Conservation (phyloP, 768 basidiomycete species). For the Amanita exitialis region DNA sequence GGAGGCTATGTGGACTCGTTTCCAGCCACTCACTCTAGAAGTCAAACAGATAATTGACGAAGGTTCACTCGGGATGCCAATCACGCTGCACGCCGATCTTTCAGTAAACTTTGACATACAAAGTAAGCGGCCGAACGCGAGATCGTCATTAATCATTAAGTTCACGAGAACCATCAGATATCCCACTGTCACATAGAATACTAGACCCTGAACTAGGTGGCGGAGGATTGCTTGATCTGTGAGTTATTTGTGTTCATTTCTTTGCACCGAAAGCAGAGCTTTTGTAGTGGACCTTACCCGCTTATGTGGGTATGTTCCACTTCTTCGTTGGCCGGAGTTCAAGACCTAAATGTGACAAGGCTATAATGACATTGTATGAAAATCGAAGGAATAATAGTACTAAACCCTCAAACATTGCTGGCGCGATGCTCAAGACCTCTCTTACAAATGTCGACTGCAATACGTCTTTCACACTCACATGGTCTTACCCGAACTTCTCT, state of each 20-base stretch:
- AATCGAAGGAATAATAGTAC: constrained; percentile 59
- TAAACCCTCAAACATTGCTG: constrained; percentile 47
- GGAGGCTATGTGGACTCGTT: constrained; percentile 88
- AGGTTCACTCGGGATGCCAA: constrained; percentile 55
- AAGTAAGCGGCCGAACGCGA: constrained; percentile 30
- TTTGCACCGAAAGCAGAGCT: not conserved
- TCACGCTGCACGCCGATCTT: constrained; percentile 66
- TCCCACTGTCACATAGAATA: constrained; percentile 64
- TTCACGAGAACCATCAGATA: constrained; percentile 27
- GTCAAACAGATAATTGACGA: constrained; percentile 54
- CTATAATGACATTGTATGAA: constrained; percentile 72
- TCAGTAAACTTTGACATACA: constrained; percentile 60
- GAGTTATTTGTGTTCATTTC: constrained; percentile 16
- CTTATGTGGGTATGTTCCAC: constrained; percentile 53
- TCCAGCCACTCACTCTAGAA: constrained; percentile 59
- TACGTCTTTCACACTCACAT: constrained; percentile 68
- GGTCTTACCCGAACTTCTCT: constrained; percentile 43
- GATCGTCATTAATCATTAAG: not conserved
- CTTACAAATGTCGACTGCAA: constrained; percentile 71
- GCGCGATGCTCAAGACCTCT: constrained; percentile 70
- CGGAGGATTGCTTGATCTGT: constrained; percentile 80
- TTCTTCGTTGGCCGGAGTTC: not conserved
- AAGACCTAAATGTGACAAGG: constrained; percentile 25
- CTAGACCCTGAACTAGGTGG: constrained; percentile 74
- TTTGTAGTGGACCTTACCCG: constrained; percentile 66